Base-by-base conservation (phyloP, 2,329 filamentous ascomycete genomes). In the Didymella exigua region DNA sequence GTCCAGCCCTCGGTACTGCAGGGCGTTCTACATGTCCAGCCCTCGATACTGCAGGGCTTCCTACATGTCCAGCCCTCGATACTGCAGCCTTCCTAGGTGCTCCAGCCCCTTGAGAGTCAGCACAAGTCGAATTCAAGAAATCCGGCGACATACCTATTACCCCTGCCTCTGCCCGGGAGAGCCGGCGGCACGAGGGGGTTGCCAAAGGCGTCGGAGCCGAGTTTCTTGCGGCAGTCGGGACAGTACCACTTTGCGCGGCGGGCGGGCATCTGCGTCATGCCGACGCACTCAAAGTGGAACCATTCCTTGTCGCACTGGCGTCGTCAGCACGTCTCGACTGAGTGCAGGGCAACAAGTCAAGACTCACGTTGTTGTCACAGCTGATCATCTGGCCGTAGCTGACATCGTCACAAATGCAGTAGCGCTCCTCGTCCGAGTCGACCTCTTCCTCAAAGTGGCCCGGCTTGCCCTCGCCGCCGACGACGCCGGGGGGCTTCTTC, bases 161-260 rank as follows among this genome's bases (percentile, higher is more conserved):
- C 69, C 36, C 71, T 62, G n/a, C 42, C 38, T 18, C 70, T 59
- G 19, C 70, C 71, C 24, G 72, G 70, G 13, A 74, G 58, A 33
- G 71, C 54, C 18, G 70, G 69, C n/a, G 69, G 68, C 10, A 70
- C 61, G 13, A 62, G 49, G 1, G 67, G 65, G n/a, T 75, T 74
- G 33, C 73, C 73, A 53, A 68, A 71, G 1, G 69, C 66, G 42
- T 75, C 72, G 3, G 65, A 63, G 23, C 62, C 53, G 13, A 75
- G 59, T 13, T 59, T 37, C 8, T 49, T 47, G 29, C 73, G 71
- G 69, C 90, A 95, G 44, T 91, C 86, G 1, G 89, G 89, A 73
- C 90, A 95, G 67, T 91, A 95, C 90, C 90, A 95, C 74, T 91
- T 92, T 2, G 87, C 87, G 27, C 88, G 89, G 16, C 89, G 81